phyloP scores from a whole-genome alignment of 1,284 basidiomycete genomes.

The Naganishia liquefaciens region DNA sequence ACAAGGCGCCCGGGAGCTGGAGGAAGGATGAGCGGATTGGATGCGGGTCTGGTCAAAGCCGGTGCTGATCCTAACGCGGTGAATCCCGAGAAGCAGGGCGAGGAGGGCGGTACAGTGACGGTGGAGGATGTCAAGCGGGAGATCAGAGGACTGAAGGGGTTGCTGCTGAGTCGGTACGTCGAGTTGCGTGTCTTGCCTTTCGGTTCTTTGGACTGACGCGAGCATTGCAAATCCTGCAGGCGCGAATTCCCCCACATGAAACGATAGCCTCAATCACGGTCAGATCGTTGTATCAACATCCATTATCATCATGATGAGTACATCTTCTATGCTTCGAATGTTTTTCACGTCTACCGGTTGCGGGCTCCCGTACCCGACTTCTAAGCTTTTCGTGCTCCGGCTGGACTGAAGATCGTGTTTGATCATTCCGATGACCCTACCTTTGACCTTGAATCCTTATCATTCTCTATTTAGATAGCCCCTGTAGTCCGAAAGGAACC shows the following conservation, averaged over 20 bases:
- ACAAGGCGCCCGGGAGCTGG: constrained; percentile 20
- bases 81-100: not conserved
- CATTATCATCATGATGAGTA: not conserved
- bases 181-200: not conserved
- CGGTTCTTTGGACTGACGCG: not conserved
- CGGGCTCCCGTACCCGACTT: no score
- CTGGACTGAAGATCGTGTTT: no score
- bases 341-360: not conserved
- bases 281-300: not conserved
- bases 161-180: constrained; percentile 48
- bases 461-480: no score
- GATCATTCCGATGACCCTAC: no score
- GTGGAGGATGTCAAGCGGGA: constrained; percentile 52
- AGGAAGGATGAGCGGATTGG: constrained; percentile 41
- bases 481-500: no score
- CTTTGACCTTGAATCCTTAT: no score
- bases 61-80: constrained; percentile 29
- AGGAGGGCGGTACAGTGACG: constrained; percentile 40
- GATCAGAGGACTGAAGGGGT: constrained; percentile 52
- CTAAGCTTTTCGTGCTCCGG: no score
- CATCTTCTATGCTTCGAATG: no score
- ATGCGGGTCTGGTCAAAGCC: constrained; percentile 41
- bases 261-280: not conserved
- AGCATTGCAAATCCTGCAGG: not conserved
- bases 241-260: constrained; percentile 27